Evolutionary conservation across 2,329 filamentous ascomycete species (phyloP).

Genomic region (Akanthomyces lecanii): DNA sequence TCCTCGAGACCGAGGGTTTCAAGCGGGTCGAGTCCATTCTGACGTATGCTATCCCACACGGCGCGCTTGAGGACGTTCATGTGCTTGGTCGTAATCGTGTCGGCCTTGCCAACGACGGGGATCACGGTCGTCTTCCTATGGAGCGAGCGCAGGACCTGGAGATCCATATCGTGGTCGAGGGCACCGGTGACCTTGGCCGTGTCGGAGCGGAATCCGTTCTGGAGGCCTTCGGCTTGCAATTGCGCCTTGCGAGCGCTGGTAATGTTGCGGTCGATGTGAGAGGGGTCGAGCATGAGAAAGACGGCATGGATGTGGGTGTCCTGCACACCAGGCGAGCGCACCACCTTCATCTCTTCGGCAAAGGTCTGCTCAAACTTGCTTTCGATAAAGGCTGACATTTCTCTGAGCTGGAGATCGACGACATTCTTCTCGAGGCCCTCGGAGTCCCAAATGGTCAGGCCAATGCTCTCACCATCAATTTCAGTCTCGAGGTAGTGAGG

Average conservation of each 20-base stretch:
- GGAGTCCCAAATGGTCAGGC: constrained; percentile 94
- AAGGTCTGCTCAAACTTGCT: constrained; percentile 99
- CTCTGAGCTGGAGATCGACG: constrained; percentile 87
- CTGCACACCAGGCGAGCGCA: constrained; percentile 84
- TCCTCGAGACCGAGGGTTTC: constrained; percentile 81
- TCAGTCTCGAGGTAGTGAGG: constrained; percentile 92
- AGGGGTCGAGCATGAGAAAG: constrained; percentile 86
- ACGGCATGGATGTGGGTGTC: constrained; percentile 98
- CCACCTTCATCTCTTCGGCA: constrained; percentile 93
- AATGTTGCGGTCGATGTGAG: constrained; percentile 78
- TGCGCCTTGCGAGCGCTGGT: constrained; percentile 55
- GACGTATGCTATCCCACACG: constrained; percentile 74
- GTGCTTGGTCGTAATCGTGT: constrained; percentile 92
- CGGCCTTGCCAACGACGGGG: constrained; percentile 92
- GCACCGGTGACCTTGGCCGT: constrained; percentile 52
- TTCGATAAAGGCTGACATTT: constrained; percentile 89
- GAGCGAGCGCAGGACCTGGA: constrained; percentile 82
- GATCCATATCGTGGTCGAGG: constrained; percentile 82
- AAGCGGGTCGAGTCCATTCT: constrained; percentile 85
- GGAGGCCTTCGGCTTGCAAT: constrained; percentile 35
- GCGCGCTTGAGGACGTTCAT: constrained; percentile 89
- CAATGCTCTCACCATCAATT: constrained; percentile 85
- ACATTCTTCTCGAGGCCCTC: constrained; percentile 92
- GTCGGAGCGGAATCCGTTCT: constrained; percentile 42
- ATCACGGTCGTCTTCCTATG: constrained; percentile 94